Conservation (phyloP, 225 moss, liverwort and hornwort species). For the Ulota crispa region DNA sequence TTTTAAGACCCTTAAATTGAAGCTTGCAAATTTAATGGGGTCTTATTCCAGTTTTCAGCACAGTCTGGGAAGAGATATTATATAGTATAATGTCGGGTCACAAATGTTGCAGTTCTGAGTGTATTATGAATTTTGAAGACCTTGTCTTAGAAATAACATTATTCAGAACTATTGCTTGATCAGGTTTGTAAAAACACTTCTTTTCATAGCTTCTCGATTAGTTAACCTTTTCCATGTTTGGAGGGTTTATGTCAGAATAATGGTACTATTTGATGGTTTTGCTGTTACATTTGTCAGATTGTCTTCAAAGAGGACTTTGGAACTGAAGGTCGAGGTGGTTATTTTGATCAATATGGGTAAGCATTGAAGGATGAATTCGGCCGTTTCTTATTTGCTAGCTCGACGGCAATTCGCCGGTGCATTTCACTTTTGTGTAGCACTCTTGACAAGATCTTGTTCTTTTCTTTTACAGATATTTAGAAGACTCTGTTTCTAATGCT, state of each 20-base stretch:
- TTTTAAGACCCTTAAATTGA: not conserved
- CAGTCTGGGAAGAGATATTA: not conserved
- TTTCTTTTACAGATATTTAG: no score
- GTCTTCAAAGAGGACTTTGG: slow-evolving; percentile 90
- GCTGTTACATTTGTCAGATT: slow-evolving; percentile 37
- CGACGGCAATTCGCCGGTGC: no score
- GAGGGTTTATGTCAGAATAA: not conserved
- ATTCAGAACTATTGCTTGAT: not conserved
- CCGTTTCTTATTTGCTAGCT: no score
- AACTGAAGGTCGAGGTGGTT: slow-evolving; percentile 84
- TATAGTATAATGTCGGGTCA: not conserved
- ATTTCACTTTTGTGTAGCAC: no score
- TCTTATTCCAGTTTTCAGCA: slow-evolving; percentile 5
- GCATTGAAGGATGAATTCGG: not conserved
- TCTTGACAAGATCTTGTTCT: no score
- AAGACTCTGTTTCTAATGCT: no score
- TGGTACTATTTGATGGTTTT: not conserved
- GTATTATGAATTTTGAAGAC: not conserved
- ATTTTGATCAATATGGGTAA: slow-evolving; percentile 84
- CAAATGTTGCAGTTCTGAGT: not conserved
- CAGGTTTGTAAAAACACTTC: not conserved
- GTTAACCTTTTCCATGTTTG: not conserved
- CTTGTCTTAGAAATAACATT: not conserved
- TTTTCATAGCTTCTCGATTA: not conserved
- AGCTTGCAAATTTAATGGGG: not conserved